Percentiles rank a stretch among this genome's conserved stretches.
Conservation (phyloP, 1,139 yeast genomes). For the Kodamaea plutei region DNA sequence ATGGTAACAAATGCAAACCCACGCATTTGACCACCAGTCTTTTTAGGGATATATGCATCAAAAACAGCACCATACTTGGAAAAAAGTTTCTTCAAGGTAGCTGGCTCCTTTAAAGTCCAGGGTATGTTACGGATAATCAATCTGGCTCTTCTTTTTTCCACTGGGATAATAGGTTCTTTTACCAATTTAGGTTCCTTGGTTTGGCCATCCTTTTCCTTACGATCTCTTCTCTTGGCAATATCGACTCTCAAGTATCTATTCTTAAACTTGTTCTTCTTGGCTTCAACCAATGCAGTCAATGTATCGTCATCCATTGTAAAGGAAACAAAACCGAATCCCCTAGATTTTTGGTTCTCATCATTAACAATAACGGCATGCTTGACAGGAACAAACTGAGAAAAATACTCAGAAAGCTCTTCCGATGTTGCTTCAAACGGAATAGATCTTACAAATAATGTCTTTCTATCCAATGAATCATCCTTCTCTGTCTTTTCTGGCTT, state of each 20-base stretch:
- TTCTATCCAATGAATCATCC: conserved; percentile 48
- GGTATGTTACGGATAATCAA: conserved; percentile 89
- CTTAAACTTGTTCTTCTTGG: conserved; percentile 65
- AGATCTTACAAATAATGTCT: conserved; percentile 78
- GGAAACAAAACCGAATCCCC: conserved; percentile 96
- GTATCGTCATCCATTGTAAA: conserved; percentile 87
- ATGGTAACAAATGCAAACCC: conserved; percentile 95
- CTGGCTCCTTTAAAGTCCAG: conserved; percentile 87
- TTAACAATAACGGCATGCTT: conserved; percentile 92
- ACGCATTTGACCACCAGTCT: conserved; percentile 82
- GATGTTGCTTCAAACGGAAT: conserved; percentile 78
- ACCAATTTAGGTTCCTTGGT: conserved; percentile 10
- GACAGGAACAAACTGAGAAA: conserved; percentile 90
- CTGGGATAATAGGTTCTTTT: conserved; percentile 19
- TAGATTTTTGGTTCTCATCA: conserved; percentile 67
- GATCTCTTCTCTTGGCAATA: conserved; percentile 86
- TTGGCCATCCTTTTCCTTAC: conserved; percentile 39
- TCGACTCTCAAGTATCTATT: conserved; percentile 72
- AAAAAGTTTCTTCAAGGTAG: conserved; percentile 65
- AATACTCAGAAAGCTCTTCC: conserved; percentile 76
- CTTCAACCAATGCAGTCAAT: conserved; percentile 61
- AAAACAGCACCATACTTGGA: conserved; percentile 79
- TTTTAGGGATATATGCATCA: conserved; percentile 87
- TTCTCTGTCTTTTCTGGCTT: conserved; percentile 5
- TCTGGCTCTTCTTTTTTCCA: conserved; percentile 72